A percentile compares a stretch with the other conserved stretches of the same genome.
Evolutionary conservation across 2,329 filamentous ascomycete genomes (phyloP).

Genomic region (Bipolaris oryzae): DNA sequence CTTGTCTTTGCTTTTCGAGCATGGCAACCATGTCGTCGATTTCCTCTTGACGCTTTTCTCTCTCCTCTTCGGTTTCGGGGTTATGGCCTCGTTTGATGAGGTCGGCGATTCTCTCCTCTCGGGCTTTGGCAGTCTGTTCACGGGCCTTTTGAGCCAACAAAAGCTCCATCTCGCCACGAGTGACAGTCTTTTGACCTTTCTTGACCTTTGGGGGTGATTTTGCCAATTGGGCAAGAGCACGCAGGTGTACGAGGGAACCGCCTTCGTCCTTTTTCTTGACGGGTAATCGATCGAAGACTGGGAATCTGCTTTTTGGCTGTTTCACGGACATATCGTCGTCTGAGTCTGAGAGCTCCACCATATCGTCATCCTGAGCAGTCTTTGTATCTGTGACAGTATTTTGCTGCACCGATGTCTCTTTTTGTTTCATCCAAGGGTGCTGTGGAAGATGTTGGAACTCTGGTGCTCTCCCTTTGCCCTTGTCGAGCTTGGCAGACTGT

Average conservation of each 20-base stretch:
- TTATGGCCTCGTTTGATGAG: constrained; percentile 80
- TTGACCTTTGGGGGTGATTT: constrained; percentile 62
- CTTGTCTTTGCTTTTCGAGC: constrained; percentile 79
- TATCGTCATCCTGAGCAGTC: constrained; percentile 6
- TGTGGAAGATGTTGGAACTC: constrained; percentile 45
- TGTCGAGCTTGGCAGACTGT: constrained; percentile 52
- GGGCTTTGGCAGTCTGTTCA: constrained; percentile 78
- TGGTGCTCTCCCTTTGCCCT: constrained; percentile 66
- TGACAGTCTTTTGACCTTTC: constrained; percentile 64
- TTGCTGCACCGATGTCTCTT: constrained; percentile 19
- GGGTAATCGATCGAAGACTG: constrained; percentile 72
- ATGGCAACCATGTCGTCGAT: constrained; percentile 75
- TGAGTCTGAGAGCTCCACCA: constrained; percentile 53
- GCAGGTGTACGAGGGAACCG: constrained; percentile 69
- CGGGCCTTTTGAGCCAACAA: constrained; percentile 74
- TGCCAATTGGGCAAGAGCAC: constrained; percentile 73
- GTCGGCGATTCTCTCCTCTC: constrained; percentile 75
- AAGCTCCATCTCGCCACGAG: constrained; percentile 69
- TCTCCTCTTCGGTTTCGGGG: constrained; percentile 84
- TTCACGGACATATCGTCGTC: constrained; percentile 72
- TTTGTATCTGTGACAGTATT: constrained; percentile 19
- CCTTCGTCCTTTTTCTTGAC: constrained; percentile 67
- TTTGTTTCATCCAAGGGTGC: constrained; percentile 31
- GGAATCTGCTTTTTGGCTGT: constrained; percentile 45
- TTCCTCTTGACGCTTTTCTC: constrained; percentile 78